Conservation (phyloP, 768 basidiomycete species). For the Termitomyces titanicus region DNA sequence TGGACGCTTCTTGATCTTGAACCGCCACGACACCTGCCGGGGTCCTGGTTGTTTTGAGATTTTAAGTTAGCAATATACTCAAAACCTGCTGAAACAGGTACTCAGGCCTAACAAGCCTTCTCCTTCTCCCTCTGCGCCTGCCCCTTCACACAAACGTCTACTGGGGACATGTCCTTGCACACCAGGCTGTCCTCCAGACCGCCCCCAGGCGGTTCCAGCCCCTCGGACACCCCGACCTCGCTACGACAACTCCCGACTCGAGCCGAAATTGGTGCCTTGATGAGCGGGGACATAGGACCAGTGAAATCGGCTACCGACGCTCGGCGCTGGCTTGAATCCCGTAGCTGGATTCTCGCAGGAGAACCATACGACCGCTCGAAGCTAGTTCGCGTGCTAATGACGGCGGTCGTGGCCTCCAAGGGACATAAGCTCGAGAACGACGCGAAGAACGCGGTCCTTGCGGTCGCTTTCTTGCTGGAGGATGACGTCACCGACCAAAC, state of each 20-base stretch:
- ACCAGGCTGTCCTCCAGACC: background rate
- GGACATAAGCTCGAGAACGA: background rate
- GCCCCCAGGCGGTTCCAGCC: slow-evolving; percentile 17
- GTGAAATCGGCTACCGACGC: background rate
- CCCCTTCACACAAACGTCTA: too few relatives aligned
- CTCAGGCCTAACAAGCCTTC: background rate
- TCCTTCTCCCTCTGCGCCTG: background rate
- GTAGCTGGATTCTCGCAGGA: slow-evolving; percentile 1
- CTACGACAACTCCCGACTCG: background rate
- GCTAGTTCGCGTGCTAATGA: background rate
- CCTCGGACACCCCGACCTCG: slow-evolving; percentile 22
- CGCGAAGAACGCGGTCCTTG: background rate
- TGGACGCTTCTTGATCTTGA: background rate
- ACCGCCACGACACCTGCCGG: slow-evolving; percentile 1
- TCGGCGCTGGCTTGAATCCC: background rate
- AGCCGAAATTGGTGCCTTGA: background rate
- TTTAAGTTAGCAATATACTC: background rate
- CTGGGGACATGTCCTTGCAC: background rate
- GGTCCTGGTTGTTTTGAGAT: background rate
- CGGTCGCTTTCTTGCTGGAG: background rate
- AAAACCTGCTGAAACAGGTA: too few relatives aligned
- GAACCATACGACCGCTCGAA: slow-evolving; percentile 5
- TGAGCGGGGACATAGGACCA: background rate
- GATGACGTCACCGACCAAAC: background rate
- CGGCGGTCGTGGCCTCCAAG: background rate